Evolutionary conservation across 306 rosid species (phyloP), one percentile per base, ranked within the genome.

Genomic region (Hylodesmum podocarpum): DNA sequence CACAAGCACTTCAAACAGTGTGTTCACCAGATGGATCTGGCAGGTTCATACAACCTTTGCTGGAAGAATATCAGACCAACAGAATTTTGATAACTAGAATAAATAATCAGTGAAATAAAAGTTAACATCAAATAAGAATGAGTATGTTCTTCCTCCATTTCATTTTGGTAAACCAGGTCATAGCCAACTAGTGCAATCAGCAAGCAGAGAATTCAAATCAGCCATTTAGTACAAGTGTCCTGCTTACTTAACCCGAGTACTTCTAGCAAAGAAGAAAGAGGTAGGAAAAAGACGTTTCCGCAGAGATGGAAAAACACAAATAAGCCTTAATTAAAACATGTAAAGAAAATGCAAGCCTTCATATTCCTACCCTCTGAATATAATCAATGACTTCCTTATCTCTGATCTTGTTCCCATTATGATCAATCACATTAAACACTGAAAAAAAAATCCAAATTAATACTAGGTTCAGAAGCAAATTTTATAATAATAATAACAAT

Each of bases 401-500:
- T 87, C 89, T 87, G 80, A 95, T 89, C 73, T 95, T 95, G 80
- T 79, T 82, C 64, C 99, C 99, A 64, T 91, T 90, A 6, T 28
- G 88, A 70, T 88, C 93, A 63, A 85, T 83, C 81, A 95, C 97
- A 34, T 95, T 87, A 69, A 95, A 95, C 70, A 95, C 98, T 95
- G 97, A 11, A 87, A 81, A 87, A 81, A 72, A 8, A 63, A 65
- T 41, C 57, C n/a, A 31, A 21, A 79, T 50, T 15, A 14, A 72
- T 28, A 66, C 25, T 24, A 57, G 21, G 41, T 58, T 75, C 18
- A 77, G 77, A 75, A 79, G 33, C 39, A 47, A 74, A 21, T 15
- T 4, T 50, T 46, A 41, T 22, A 16, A 28, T 36, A 34, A 44
- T 5, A 51, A 37, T 49, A 50, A 64, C 6, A 24, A 15, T 27